Evolutionary conservation across 306 rosid genomes (phyloP).

Genomic region (Quercus cerris): DNA sequence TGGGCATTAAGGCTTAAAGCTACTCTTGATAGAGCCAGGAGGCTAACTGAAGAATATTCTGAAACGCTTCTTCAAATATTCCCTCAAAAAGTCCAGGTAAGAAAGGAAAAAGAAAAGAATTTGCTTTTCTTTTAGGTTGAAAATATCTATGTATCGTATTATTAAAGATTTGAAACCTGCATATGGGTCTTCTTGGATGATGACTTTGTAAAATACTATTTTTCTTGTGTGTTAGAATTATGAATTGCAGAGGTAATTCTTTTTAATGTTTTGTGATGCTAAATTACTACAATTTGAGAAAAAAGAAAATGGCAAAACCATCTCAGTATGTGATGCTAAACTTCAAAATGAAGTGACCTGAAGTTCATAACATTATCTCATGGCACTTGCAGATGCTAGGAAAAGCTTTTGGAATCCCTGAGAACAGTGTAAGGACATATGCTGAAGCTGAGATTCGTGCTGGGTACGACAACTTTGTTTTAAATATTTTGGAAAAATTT

Average conservation of each 20-base stretch:
- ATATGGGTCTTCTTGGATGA: neutral
- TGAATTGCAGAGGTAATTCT: neutral
- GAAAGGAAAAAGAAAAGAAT: neutral
- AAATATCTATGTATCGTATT: neutral
- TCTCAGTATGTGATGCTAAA: conserved; percentile 5
- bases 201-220: neutral
- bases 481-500: neutral
- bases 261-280: neutral
- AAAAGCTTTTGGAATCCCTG: conserved; percentile 87
- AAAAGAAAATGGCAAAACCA: neutral
- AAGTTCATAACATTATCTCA: neutral
- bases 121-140: neutral
- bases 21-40: conserved; percentile 90
- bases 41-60: conserved; percentile 93
- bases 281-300: too few relatives aligned
- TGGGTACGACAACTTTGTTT: conserved; percentile 48
- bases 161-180: neutral
- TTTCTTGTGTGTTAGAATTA: neutral
- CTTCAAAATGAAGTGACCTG: neutral
- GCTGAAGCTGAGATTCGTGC: conserved; percentile 98
- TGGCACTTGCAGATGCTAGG: conserved; percentile 66
- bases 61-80: conserved; percentile 93
- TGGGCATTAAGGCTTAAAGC: conserved; percentile 94
- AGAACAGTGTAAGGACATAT: conserved; percentile 76
- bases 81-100: conserved; percentile 91